Percentiles rank a stretch among this genome's conserved stretches.
These are phyloP conservation scores for Saturnispora sekii DNA, from an alignment of 805 yeast species.

Conservation along the genomic window DNA sequence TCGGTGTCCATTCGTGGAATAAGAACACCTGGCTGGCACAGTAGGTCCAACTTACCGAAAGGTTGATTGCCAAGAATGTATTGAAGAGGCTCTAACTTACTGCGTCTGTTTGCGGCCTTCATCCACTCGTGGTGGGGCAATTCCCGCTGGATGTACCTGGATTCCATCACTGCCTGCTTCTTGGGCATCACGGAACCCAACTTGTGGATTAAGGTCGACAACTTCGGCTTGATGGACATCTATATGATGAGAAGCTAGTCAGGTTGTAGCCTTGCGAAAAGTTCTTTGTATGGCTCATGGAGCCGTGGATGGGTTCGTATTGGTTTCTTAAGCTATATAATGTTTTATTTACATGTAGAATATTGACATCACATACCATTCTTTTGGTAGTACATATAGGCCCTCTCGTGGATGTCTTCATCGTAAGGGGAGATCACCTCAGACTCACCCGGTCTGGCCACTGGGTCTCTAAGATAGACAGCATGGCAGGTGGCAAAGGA, in stretches of 20 bases:
- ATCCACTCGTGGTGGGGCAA: constrained; percentile 38
- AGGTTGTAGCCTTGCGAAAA: too few species aligned
- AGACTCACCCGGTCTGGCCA: constrained; percentile 93
- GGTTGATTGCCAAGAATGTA: constrained; percentile 83
- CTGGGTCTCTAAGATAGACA: constrained; percentile 92
- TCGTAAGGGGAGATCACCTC: constrained; percentile 91
- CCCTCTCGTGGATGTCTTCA: constrained; percentile 76
- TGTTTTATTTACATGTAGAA: constrained; percentile 1
- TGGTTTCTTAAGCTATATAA: constrained; percentile 1
- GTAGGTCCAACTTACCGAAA: constrained; percentile 58
- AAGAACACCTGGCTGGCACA: constrained; percentile 55
- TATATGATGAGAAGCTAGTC: too few species aligned
- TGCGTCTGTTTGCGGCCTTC: constrained; percentile 45
- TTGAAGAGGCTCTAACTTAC: constrained; percentile 61
- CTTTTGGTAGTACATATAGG: constrained; percentile 87
- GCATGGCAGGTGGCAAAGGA: constrained; percentile 92
- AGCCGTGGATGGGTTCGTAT: background rate
- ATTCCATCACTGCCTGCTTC: constrained; percentile 42
- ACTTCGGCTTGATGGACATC: background rate
- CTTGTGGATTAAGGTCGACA: constrained; percentile 4
- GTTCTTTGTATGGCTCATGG: too few species aligned
- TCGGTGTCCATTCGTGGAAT: constrained; percentile 96
- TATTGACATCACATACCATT: constrained; percentile 34
- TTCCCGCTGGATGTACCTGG: constrained; percentile 55
- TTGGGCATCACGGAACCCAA: constrained; percentile 12